Evolutionary conservation across 129 eudicot genomes (phyloP), one percentile per base, ranked within the genome.

Genomic region (Chrysanthemum seticuspe): DNA sequence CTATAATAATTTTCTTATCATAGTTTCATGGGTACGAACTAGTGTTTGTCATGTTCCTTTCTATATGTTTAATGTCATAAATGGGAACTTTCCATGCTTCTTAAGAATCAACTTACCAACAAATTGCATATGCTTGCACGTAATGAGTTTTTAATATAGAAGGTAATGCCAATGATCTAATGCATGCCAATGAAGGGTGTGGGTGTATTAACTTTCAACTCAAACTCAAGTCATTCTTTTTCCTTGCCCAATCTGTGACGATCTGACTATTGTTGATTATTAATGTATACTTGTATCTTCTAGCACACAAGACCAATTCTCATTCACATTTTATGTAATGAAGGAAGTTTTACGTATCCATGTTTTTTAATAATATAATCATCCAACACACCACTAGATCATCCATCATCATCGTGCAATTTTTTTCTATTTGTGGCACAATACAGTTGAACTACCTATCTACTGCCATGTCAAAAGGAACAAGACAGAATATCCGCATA

Each of bases 371-470:
- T 59, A 23, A 16, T 27, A 47, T 60, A n/a, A 2, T 15, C 44
- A 40, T 40, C 29, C 15, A 36, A 2, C 18, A 48, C 54, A 53
- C 65, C 18, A 36, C 54, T 40, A 52, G n/a, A 54, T 13, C 74
- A 29, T 27, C 64, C 51, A n/a, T 31, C 31, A 36, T 34, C 65
- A 51, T 31, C 6, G 13, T 14, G 21, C 65, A 31, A 53, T 56
- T 18, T 53, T 50, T 2, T 18, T 31, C 15, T 29, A 29, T 63
- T 62, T 29, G 55, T 36, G 50, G 56, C 15, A 40, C 6, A 57
- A 53, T 56, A 55, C 66, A 66, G 73, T 55, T 75, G 50, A 75
- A 52, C 79, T 25, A 65, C 72, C 19, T 36, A 56, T 56, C 75
- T 55, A 57, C 66, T 57, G 52, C 47, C 36, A n/a, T 36, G 14